Conservation (phyloP, 768 basidiomycete species). For the Leucogyrophana mollusca region DNA sequence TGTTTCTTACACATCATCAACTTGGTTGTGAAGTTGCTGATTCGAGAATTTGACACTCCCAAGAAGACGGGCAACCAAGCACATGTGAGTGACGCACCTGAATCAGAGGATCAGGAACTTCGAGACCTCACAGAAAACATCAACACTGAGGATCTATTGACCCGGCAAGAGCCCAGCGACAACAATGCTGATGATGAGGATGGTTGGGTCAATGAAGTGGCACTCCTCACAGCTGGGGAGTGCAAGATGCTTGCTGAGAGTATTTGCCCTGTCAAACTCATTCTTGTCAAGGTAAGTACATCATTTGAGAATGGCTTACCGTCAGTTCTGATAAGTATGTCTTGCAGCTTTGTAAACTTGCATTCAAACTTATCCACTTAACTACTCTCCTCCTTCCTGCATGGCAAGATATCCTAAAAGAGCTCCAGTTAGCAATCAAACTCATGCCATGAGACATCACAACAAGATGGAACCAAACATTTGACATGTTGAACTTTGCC, state of each 20-base stretch:
- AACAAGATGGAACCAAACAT: constrained; percentile 27
- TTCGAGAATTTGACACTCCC: constrained; percentile 32
- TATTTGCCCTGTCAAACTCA: not conserved
- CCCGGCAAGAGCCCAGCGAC: no score
- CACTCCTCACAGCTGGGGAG: constrained; percentile 11
- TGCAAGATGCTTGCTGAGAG: constrained; percentile 8
- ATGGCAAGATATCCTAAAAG: constrained; percentile 10
- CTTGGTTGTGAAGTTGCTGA: constrained; percentile 31
- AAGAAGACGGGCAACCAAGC: constrained; percentile 7
- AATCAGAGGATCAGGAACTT: no score
- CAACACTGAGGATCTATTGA: no score
- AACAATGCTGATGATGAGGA: constrained; percentile 10
- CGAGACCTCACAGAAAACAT: no score
- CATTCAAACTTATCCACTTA: constrained; percentile 20
- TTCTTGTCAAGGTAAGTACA: constrained; percentile 4
- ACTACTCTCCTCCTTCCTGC: constrained; percentile 16
- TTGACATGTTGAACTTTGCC: constrained; percentile 14
- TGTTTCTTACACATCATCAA: constrained; percentile 41
- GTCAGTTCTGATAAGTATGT: no score
- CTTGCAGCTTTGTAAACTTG: constrained; percentile 22
- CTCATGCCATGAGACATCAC: constrained; percentile 22
- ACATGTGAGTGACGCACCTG: not conserved
- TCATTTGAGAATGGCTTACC: not conserved
- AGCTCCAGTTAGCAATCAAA: not conserved
- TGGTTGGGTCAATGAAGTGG: constrained; percentile 25